These are phyloP conservation scores for Heimioporus sp. DNA, from an alignment of 768 basidiomycete genomes.

Conservation along the genomic window DNA sequence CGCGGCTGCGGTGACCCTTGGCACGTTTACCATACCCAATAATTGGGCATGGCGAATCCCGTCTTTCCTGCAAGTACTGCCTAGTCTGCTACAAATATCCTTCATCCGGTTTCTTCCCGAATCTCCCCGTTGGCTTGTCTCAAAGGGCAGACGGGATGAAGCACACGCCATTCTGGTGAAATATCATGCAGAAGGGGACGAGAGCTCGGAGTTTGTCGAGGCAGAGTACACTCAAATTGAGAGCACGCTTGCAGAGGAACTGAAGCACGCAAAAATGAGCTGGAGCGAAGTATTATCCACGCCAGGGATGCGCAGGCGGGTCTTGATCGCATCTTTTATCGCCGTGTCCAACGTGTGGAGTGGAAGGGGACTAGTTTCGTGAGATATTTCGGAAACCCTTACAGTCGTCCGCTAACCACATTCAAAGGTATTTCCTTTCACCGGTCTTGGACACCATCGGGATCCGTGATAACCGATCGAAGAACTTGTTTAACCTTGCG, in stretches of 20 bases:
- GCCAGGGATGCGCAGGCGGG: constrained; percentile 10
- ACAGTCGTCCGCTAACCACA: background rate
- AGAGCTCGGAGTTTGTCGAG: constrained; percentile 50
- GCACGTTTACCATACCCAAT: constrained; percentile 56
- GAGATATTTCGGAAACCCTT: background rate
- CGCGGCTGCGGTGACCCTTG: constrained; percentile 56
- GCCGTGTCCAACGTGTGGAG: constrained; percentile 7
- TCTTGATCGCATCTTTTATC: constrained; percentile 3
- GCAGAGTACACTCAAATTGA: constrained; percentile 58
- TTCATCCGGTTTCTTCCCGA: constrained; percentile 61
- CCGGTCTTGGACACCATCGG: constrained; percentile 10
- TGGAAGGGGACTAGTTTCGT: constrained; percentile 13
- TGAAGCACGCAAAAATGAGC: background rate
- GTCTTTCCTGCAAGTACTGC: constrained; percentile 45
- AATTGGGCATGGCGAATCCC: constrained; percentile 7
- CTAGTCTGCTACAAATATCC: constrained; percentile 50
- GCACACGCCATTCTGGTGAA: constrained; percentile 48
- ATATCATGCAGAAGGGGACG: constrained; percentile 61
- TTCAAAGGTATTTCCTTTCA: constrained; percentile 1
- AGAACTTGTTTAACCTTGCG: constrained; percentile 2
- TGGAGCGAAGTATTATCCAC: constrained; percentile 2
- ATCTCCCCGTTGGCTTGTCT: constrained; percentile 60
- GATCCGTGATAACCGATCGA: constrained; percentile 2
- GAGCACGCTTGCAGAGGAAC: constrained; percentile 42
- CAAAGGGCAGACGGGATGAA: constrained; percentile 50